Evolutionary conservation across 768 basidiomycete genomes (phyloP).

Genomic region (Boletus speciosus): DNA sequence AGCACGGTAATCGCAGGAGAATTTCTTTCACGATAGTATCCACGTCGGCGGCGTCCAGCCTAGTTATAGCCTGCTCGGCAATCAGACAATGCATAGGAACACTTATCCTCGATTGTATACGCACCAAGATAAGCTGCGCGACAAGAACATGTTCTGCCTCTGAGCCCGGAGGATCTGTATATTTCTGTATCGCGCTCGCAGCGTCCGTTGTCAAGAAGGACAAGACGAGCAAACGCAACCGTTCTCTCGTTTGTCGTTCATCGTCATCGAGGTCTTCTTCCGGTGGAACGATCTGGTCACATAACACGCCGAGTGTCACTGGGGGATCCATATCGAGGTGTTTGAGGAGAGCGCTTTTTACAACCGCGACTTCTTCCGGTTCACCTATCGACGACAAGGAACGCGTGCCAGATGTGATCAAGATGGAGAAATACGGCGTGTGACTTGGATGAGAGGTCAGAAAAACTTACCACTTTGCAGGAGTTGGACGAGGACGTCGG

Average conservation of each 20-base stretch:
- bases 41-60: conserved; percentile 38
- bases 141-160: conserved; percentile 48
- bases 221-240: conserved; percentile 55
- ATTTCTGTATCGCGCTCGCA: conserved; percentile 41
- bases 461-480: conserved; percentile 63
- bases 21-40: conserved; percentile 51
- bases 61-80: conserved; percentile 45
- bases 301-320: conserved; percentile 61
- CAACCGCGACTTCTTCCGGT: conserved; percentile 57
- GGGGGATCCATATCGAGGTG: conserved; percentile 64
- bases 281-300: conserved; percentile 58
- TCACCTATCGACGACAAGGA: conserved; percentile 47
- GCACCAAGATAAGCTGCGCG: conserved; percentile 48
- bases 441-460: not conserved
- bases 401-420: conserved; percentile 16
- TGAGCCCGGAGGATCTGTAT: conserved; percentile 40
- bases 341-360: conserved; percentile 54
- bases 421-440: conserved; percentile 10
- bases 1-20: conserved; percentile 48
- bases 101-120: conserved; percentile 10
- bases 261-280: conserved; percentile 55
- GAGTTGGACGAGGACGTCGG: conserved; percentile 71
- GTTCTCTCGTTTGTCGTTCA: conserved; percentile 53
- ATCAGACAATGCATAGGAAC: conserved; percentile 3
- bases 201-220: conserved; percentile 56